Conservation (phyloP, 306 rosid species). For the Luffa acutangula region DNA sequence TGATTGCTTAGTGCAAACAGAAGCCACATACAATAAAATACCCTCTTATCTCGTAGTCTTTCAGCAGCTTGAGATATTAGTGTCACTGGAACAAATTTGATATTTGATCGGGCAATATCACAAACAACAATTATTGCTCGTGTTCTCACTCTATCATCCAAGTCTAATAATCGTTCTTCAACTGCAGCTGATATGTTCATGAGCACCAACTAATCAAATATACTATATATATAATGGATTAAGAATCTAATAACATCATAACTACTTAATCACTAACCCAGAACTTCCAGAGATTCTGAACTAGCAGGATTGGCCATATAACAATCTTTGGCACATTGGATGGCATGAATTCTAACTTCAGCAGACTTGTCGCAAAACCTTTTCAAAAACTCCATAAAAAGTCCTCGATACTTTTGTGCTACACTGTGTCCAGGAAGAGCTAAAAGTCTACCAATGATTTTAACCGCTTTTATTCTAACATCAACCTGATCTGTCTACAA, state of each 20-base stretch:
- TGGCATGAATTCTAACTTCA: conserved; percentile 77
- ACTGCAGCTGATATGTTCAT: conserved; percentile 54
- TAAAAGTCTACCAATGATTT: conserved; percentile 71
- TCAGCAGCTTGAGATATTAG: conserved; percentile 52
- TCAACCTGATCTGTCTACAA: conserved; percentile 90
- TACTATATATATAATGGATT: conserved; percentile 9
- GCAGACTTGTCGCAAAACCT: conserved; percentile 83
- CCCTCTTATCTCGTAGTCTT: conserved; percentile 91
- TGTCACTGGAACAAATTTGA: conserved; percentile 40
- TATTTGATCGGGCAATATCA: conserved; percentile 64
- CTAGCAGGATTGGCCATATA: conserved; percentile 42
- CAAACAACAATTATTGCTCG: conserved; percentile 71
- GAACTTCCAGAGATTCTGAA: conserved; percentile 50
- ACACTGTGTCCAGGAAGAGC: conserved; percentile 50
- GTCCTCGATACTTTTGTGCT: conserved; percentile 48
- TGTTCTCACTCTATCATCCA: conserved; percentile 84
- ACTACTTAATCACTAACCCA: conserved; percentile 46
- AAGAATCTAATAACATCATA: conserved; percentile 9
- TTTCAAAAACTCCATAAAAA: conserved; percentile 68
- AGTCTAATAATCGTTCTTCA: conserved; percentile 59
- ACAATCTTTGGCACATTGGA: conserved; percentile 62
- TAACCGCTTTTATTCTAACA: conserved; percentile 84
- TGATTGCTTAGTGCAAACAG: background rate
- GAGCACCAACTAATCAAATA: conserved; percentile 17
- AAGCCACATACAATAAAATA: conserved; percentile 20